These are phyloP conservation scores for Circinella minor DNA, from an alignment of 371 early-diverging fungal genomes.

Conservation along the genomic window DNA sequence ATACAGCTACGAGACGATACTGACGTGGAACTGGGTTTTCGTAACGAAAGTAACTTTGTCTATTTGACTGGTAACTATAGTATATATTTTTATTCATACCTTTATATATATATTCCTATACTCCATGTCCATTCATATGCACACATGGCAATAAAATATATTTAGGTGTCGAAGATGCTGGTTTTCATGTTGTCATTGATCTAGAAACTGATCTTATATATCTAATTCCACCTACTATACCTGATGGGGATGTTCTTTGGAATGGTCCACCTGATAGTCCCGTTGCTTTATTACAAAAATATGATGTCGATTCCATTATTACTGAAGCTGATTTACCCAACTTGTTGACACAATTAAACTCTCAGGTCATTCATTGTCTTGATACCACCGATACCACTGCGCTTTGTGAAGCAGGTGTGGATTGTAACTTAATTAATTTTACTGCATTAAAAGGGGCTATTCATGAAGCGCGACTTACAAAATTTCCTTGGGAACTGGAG, in stretches of 20 bases:
- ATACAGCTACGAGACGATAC: constrained; percentile 51
- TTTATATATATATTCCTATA: not conserved
- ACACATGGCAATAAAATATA: too few relatives aligned
- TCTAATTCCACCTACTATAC: constrained; percentile 50
- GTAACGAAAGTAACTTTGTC: constrained; percentile 62
- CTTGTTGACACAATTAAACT: constrained; percentile 18
- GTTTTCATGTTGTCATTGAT: constrained; percentile 53
- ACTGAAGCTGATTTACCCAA: constrained; percentile 23
- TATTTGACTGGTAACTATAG: constrained; percentile 49
- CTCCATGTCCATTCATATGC: not conserved
- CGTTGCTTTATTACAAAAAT: constrained; percentile 38
- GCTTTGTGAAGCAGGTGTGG: not conserved
- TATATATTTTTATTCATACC: not conserved
- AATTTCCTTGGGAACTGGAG: constrained; percentile 55
- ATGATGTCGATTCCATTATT: constrained; percentile 56
- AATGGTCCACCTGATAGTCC: constrained; percentile 48
- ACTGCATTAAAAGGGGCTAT: not conserved
- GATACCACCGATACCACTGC: constrained; percentile 24
- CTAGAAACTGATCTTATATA: constrained; percentile 33
- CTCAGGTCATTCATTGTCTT: constrained; percentile 36
- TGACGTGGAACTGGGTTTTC: constrained; percentile 55
- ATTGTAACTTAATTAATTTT: not conserved
- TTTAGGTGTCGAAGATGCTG: constrained; percentile 50
- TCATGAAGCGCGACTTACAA: constrained; percentile 33
- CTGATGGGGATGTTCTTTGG: constrained; percentile 49